Evolutionary conservation across 2,329 filamentous ascomycete species (phyloP).

Genomic region (Cladobotryum protrusum): DNA sequence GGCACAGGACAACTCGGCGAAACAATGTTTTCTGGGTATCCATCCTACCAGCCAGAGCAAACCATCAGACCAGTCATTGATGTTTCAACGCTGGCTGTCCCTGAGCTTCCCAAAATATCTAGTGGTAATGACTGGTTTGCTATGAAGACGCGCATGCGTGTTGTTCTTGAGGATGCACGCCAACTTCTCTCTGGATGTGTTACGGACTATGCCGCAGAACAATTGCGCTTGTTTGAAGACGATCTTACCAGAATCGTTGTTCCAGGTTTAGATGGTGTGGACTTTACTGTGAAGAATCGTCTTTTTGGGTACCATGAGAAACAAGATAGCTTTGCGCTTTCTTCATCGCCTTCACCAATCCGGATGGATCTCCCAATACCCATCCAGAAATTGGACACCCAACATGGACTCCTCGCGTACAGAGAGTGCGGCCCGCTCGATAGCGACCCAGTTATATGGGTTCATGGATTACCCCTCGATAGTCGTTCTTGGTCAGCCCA

Average conservation of each 20-base stretch:
- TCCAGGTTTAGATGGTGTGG: not conserved
- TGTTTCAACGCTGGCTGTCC: not conserved
- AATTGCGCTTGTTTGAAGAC: not conserved
- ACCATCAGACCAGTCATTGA: not conserved
- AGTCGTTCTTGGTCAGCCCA: too few relatives aligned
- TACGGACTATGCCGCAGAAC: not conserved
- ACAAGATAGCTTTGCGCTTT: not conserved
- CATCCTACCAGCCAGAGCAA: not conserved
- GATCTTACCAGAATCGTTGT: not conserved
- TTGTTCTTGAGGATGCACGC: slow-evolving; percentile 1
- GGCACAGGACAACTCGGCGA: not conserved
- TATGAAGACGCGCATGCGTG: not conserved
- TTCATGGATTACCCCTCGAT: too few relatives aligned
- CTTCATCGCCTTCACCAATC: too few relatives aligned
- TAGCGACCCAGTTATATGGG: too few relatives aligned
- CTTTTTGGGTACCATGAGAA: not conserved
- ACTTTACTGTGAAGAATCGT: not conserved
- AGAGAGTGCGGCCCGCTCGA: too few relatives aligned
- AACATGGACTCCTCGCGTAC: too few relatives aligned
- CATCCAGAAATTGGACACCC: too few relatives aligned
- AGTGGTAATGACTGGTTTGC: slow-evolving; percentile 1
- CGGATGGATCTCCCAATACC: too few relatives aligned
- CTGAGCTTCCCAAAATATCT: slow-evolving; percentile 1
- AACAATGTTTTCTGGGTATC: slow-evolving; percentile 5
- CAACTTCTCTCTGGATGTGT: slow-evolving; percentile 3